These are phyloP conservation scores for Annulohypoxylon stygium DNA, from an alignment of 495 filamentous ascomycete species.

Conservation along the genomic window DNA sequence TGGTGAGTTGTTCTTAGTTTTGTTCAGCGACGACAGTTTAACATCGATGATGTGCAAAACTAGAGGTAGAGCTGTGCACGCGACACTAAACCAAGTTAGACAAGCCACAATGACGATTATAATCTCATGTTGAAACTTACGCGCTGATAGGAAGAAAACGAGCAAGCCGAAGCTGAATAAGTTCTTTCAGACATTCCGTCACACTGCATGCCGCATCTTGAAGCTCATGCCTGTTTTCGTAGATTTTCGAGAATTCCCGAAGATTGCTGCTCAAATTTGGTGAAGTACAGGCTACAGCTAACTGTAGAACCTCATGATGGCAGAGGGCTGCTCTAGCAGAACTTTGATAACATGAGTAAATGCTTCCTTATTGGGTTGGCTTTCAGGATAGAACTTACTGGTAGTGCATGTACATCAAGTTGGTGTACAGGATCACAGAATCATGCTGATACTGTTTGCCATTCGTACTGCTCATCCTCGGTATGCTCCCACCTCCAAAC, in stretches of 20 bases:
- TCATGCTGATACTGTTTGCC: constrained; percentile 49
- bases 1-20: constrained; percentile 25
- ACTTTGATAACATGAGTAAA: constrained; percentile 39
- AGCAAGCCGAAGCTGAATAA: constrained; percentile 50
- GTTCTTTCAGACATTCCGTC: constrained; percentile 53
- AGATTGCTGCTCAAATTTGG: constrained; percentile 41
- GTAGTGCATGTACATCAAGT: constrained; percentile 66
- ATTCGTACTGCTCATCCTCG: constrained; percentile 38
- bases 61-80: constrained; percentile 52
- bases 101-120: neutral
- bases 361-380: neutral
- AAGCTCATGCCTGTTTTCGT: constrained; percentile 53
- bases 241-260: constrained; percentile 49
- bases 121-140: constrained; percentile 30
- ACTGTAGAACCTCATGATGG: constrained; percentile 52
- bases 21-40: constrained; percentile 50
- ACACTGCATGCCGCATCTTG: constrained; percentile 53
- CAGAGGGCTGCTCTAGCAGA: constrained; percentile 52
- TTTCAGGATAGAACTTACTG: constrained; percentile 52
- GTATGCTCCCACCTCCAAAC: constrained; percentile 42
- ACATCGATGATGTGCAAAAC: constrained; percentile 55
- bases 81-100: constrained; percentile 41
- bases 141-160: constrained; percentile 53
- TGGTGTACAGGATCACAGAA: constrained; percentile 57
- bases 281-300: constrained; percentile 47